Conservation (phyloP, 306 rosid species). For the Quercus ilex region DNA sequence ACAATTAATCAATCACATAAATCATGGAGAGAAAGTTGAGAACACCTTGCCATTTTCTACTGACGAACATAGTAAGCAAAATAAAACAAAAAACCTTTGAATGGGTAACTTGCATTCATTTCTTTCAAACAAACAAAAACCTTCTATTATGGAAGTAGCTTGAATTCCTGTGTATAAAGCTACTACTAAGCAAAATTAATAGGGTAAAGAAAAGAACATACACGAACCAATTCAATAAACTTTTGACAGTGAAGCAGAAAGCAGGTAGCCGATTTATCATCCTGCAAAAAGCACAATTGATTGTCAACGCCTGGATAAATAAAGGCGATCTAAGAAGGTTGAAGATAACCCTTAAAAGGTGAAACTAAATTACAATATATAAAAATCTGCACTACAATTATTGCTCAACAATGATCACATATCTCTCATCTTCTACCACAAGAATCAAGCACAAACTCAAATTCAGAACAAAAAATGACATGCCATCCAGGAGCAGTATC, state of each 20-base stretch:
- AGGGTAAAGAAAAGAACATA: slow-evolving; percentile 38
- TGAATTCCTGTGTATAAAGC: not conserved
- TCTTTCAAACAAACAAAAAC: not conserved
- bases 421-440: not conserved
- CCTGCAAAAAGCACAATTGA: slow-evolving; percentile 57
- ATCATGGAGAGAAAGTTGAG: not conserved
- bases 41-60: not conserved
- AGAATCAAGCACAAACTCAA: not conserved
- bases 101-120: not conserved
- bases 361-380: not conserved
- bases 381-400: not conserved
- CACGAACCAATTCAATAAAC: slow-evolving; percentile 93
- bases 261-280: slow-evolving; percentile 84
- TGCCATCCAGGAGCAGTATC: not conserved
- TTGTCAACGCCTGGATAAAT: not conserved
- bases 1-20: not conserved
- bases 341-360: not conserved
- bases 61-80: not conserved
- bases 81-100: not conserved
- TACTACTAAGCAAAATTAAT: not conserved
- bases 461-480: not conserved
- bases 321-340: not conserved
- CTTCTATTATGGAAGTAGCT: not conserved
- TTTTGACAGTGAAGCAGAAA: slow-evolving; percentile 96
- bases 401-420: not conserved